Evolutionary conservation across 306 rosid genomes (phyloP).

Genomic region (Lathyrus oleraceus): DNA sequence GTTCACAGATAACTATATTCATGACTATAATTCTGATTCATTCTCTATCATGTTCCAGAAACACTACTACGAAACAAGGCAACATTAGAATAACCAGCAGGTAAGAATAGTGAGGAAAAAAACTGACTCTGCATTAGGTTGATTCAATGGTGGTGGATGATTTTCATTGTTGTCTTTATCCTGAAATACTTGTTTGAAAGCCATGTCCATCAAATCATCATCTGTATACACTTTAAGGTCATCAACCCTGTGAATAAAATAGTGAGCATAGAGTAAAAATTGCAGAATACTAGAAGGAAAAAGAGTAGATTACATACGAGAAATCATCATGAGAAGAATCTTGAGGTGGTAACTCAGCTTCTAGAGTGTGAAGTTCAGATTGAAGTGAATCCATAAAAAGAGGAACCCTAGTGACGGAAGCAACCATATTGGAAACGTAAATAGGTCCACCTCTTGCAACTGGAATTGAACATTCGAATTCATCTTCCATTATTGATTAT

Average conservation of each 20-base stretch:
- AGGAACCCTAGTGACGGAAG: constrained; percentile 53
- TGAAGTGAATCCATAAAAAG: constrained; percentile 53
- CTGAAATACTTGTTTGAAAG: constrained; percentile 61
- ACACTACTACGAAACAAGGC: too few species aligned
- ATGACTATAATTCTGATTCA: not conserved
- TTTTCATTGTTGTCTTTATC: constrained; percentile 38
- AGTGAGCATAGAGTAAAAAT: not conserved
- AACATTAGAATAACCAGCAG: too few species aligned
- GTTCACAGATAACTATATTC: constrained; percentile 8
- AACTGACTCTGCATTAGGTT: constrained; percentile 38
- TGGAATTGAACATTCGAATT: constrained; percentile 28
- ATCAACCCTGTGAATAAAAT: constrained; percentile 55
- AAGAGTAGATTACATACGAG: constrained; percentile 47
- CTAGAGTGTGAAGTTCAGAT: constrained; percentile 60
- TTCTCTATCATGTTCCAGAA: too few species aligned
- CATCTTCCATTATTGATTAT: constrained; percentile 28
- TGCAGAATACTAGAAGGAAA: not conserved
- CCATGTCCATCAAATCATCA: constrained; percentile 78
- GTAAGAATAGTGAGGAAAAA: too few species aligned
- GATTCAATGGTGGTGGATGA: constrained; percentile 34
- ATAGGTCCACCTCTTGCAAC: constrained; percentile 78
- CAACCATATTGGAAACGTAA: constrained; percentile 58
- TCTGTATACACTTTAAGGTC: constrained; percentile 75
- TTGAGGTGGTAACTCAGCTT: constrained; percentile 46
- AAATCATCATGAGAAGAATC: constrained; percentile 49